Evolutionary conservation across 1,139 yeast species (phyloP).

Genomic region (Tardiomyces blankii): DNA sequence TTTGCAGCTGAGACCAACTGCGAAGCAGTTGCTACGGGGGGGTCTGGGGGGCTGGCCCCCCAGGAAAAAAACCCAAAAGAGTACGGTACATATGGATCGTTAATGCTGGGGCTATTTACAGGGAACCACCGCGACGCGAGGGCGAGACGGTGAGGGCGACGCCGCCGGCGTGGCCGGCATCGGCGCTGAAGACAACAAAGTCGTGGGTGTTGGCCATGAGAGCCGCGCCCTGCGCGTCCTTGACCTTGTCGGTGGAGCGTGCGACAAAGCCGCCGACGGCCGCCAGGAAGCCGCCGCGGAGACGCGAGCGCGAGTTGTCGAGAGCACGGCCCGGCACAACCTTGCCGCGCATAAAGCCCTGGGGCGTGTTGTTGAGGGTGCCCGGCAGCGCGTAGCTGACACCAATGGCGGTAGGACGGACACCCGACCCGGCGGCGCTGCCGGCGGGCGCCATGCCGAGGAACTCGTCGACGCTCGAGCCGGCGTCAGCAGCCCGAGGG

Average conservation of each 20-base stretch:
- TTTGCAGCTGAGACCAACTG: too few species aligned
- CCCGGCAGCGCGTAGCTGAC: conserved; percentile 53
- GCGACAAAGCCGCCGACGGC: conserved; percentile 69
- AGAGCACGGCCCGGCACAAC: conserved; percentile 65
- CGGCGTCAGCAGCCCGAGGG: neutral
- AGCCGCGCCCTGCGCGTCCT: neutral
- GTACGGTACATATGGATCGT: too few species aligned
- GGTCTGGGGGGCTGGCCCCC: too few species aligned
- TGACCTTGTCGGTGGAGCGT: neutral
- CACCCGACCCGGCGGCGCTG: conserved; percentile 8
- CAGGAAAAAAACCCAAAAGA: too few species aligned
- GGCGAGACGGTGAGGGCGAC: neutral
- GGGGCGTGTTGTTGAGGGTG: conserved; percentile 60
- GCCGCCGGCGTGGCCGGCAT: neutral
- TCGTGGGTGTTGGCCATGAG: neutral
- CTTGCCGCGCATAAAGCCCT: conserved; percentile 51
- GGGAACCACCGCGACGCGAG: too few species aligned
- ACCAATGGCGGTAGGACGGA: conserved; percentile 15
- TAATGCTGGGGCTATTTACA: too few species aligned
- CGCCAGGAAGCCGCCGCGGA: conserved; percentile 33
- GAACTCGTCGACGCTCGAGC: conserved; percentile 6
- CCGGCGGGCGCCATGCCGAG: conserved; percentile 9
- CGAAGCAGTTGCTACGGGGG: too few species aligned
- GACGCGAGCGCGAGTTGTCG: conserved; percentile 12
- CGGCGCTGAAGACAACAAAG: neutral